These are phyloP conservation scores for Fomitopsis schrenkii DNA, from an alignment of 1,284 basidiomycete species.

Conservation along the genomic window DNA sequence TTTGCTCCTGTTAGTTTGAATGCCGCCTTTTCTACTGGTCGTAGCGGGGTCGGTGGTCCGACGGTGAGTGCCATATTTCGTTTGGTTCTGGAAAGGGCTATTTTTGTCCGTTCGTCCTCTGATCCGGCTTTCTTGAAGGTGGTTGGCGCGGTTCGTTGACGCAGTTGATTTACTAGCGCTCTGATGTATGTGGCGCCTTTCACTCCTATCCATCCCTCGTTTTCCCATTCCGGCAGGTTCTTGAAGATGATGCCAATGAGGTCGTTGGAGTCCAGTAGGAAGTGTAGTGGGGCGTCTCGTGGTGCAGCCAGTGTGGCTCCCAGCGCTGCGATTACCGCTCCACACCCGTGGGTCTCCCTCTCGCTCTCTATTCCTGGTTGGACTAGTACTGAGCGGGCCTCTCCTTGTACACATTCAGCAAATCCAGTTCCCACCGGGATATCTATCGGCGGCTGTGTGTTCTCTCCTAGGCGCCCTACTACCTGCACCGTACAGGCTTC, in stretches of 20 bases:
- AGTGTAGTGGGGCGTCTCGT: too few relatives aligned
- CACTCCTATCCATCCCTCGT: conserved; percentile 4
- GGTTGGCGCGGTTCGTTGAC: not conserved
- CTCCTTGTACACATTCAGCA: too few relatives aligned
- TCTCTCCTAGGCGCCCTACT: too few relatives aligned
- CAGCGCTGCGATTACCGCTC: too few relatives aligned
- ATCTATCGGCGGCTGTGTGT: too few relatives aligned
- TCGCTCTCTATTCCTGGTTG: too few relatives aligned
- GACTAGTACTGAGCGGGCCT: too few relatives aligned
- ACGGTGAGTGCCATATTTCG: too few relatives aligned
- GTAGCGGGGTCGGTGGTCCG: not conserved
- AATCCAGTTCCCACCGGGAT: too few relatives aligned
- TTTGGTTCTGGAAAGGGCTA: too few relatives aligned
- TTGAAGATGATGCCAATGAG: not conserved
- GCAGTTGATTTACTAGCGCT: not conserved
- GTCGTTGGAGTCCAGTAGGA: too few relatives aligned
- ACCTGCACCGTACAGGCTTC: not conserved
- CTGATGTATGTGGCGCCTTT: not conserved
- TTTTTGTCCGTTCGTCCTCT: not conserved
- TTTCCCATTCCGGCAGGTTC: conserved; percentile 4
- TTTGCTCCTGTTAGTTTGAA: conserved; percentile 10
- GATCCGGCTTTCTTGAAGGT: not conserved
- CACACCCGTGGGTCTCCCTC: too few relatives aligned
- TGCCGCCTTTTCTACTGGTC: not conserved
- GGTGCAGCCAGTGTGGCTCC: not conserved